These are phyloP conservation scores for Arthrobotrys pseudoclavata DNA, from an alignment of 2,329 filamentous ascomycete species.

Conservation along the genomic window DNA sequence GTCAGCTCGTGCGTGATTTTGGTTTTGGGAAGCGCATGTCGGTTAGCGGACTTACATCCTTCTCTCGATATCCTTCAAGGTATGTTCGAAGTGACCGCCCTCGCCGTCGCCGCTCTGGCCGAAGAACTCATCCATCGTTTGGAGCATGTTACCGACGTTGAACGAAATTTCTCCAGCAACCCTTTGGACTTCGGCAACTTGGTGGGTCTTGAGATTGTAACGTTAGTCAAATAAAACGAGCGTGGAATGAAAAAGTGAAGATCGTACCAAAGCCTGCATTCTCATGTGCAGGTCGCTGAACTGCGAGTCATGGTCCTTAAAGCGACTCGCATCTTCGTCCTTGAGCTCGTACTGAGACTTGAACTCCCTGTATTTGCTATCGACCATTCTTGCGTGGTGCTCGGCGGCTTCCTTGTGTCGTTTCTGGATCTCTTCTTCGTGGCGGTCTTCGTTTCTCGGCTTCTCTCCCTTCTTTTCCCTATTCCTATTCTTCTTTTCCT, in stretches of 20 bases:
- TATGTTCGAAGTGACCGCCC: conserved; percentile 7
- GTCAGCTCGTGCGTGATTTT: conserved; percentile 10
- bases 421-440: conserved; percentile 63
- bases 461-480: conserved; percentile 64
- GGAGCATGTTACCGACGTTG: conserved; percentile 15
- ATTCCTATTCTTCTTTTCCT: conserved; percentile 61
- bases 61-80: conserved; percentile 28
- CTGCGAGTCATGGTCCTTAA: conserved; percentile 72
- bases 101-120: background rate
- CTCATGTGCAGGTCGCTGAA: conserved; percentile 89
- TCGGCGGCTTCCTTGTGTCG: conserved; percentile 61
- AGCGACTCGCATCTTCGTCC: conserved; percentile 67
- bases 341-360: conserved; percentile 66
- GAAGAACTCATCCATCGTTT: conserved; percentile 1
- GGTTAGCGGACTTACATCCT: conserved; percentile 36
- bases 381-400: conserved; percentile 68
- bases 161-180: conserved; percentile 43
- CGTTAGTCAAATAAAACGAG: conserved; percentile 68
- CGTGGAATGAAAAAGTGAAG: no score
- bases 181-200: conserved; percentile 59
- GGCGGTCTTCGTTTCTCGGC: conserved; percentile 63
- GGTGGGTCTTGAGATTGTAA: conserved; percentile 67
- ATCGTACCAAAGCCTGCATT: conserved; percentile 74
- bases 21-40: background rate
- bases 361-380: conserved; percentile 61